phyloP scores from a whole-genome alignment of 768 basidiomycete genomes.

The Cystoderma amianthinum region DNA sequence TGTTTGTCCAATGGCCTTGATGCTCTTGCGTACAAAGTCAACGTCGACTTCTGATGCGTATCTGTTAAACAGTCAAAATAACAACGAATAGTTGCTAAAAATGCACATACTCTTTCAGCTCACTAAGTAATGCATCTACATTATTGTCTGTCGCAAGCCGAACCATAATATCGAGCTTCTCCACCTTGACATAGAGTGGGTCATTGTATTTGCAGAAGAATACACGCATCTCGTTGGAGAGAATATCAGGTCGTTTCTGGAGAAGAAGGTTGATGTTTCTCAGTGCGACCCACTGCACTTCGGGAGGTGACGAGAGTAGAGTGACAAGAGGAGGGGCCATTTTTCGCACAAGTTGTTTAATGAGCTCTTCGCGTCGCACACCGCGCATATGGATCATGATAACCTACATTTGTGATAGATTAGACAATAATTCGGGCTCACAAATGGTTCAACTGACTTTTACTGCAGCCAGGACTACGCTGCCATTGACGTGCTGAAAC shows the following conservation, averaged over 20 bases:
- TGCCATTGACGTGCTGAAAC: constrained; percentile 95
- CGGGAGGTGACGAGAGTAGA: constrained; percentile 90
- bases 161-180: constrained; percentile 99
- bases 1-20: constrained; percentile 94
- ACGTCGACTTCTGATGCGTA: constrained; percentile 98
- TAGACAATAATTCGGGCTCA: neutral
- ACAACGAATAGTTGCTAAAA: neutral
- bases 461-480: constrained; percentile 94
- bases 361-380: constrained; percentile 75
- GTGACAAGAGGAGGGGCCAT: constrained; percentile 98
- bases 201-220: constrained; percentile 99
- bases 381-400: constrained; percentile 95
- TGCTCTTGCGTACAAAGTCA: constrained; percentile 92
- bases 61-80: constrained; percentile 28
- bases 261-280: constrained; percentile 95
- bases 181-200: constrained; percentile 97
- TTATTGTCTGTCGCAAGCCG: constrained; percentile 86
- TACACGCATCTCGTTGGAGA: constrained; percentile 95
- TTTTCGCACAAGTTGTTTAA: constrained; percentile 83
- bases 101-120: constrained; percentile 84
- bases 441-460: no score
- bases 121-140: constrained; percentile 90
- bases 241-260: constrained; percentile 85
- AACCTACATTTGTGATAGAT: constrained; percentile 43
- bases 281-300: constrained; percentile 97